These are phyloP conservation scores for Cordyceps cicadae DNA, from an alignment of 2,329 filamentous ascomycete species.

Conservation along the genomic window DNA sequence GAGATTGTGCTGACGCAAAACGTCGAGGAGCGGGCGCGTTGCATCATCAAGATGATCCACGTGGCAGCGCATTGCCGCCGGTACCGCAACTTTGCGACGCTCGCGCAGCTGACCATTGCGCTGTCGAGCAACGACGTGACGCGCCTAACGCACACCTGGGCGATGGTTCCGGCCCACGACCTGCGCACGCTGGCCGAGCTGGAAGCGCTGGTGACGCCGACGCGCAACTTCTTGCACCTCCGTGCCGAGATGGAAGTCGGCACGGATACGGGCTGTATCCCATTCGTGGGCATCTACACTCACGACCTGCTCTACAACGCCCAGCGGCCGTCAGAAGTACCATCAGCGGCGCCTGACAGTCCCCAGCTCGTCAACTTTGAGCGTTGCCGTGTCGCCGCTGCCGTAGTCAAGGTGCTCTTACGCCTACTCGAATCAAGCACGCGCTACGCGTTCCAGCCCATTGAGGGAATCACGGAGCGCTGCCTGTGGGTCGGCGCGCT, in stretches of 20 bases:
- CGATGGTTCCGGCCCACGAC: slow-evolving; percentile 57
- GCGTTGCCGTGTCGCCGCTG: slow-evolving; percentile 65
- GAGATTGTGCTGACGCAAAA: slow-evolving; percentile 68
- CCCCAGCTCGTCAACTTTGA: slow-evolving; percentile 76
- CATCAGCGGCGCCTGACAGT: slow-evolving; percentile 52
- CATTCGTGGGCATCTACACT: slow-evolving; percentile 76
- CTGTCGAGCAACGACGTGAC: slow-evolving; percentile 65
- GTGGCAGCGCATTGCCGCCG: slow-evolving; percentile 68
- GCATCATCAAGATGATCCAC: slow-evolving; percentile 74
- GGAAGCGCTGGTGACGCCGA: slow-evolving; percentile 65
- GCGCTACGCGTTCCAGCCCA: slow-evolving; percentile 63
- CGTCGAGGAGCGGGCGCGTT: slow-evolving; percentile 63
- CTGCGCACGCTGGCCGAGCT: slow-evolving; percentile 58
- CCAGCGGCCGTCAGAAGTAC: slow-evolving; percentile 68
- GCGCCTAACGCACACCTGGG: slow-evolving; percentile 63
- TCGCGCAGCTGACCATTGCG: slow-evolving; percentile 72
- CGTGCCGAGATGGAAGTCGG: slow-evolving; percentile 70
- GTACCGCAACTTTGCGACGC: slow-evolving; percentile 75
- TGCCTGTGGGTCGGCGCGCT: slow-evolving; percentile 81
- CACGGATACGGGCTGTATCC: slow-evolving; percentile 65
- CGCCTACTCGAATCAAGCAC: slow-evolving; percentile 72
- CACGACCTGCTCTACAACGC: slow-evolving; percentile 77
- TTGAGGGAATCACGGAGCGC: slow-evolving; percentile 68
- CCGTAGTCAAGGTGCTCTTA: slow-evolving; percentile 70
- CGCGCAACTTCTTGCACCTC: slow-evolving; percentile 68